Evolutionary conservation across 2,329 filamentous ascomycete genomes (phyloP), one percentile per base, ranked within the genome.

Genomic region (Phialophora macrospora): DNA sequence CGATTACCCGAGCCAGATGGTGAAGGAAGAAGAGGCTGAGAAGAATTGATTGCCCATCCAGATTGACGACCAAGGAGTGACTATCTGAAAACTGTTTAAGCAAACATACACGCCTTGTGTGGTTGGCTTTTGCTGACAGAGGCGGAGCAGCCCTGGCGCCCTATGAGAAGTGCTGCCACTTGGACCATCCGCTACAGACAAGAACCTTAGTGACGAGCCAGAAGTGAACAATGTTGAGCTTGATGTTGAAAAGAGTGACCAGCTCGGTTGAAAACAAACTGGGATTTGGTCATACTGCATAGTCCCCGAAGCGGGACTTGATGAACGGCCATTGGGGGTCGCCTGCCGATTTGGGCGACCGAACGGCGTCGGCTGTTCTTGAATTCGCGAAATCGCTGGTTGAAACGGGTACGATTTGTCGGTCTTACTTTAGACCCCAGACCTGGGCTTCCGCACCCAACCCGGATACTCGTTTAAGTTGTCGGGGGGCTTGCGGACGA

Each of bases 171-270:
- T 30, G 46, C 14, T 22, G 6, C 48, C 48, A 8, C 24, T 51
- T 1, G 20, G 5, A 12, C 9, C 3, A 26, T 26, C 20, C 48
- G 22, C 48, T 5, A 51, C 22, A 51, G 48, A 51, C 48, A 51
- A 34, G 28, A 55, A n/a, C 38, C 38, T n/a, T 44, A 44, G 24
- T 55, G 24, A 32, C 52, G 46, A 24, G 30, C 24, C 41, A 52
- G 34, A 30, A 51, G 32, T 20, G 51, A 55, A 56, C 51, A 58
- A 44, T 34, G 44, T 38, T 54, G 61, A 64, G 64, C 64, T 66
- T 62, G 61, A 65, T 28, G 44, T 32, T 57, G 38, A 62, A 68
- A 34, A 22, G 67, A 68, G 44, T 59, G 67, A 66, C 64, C 30
- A 55, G 67, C 67, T 68, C 67, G 63, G 26, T 52, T 7, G 48